These are phyloP conservation scores for Sambucus nigra DNA, from an alignment of 129 eudicot genomes.

Conservation along the genomic window DNA sequence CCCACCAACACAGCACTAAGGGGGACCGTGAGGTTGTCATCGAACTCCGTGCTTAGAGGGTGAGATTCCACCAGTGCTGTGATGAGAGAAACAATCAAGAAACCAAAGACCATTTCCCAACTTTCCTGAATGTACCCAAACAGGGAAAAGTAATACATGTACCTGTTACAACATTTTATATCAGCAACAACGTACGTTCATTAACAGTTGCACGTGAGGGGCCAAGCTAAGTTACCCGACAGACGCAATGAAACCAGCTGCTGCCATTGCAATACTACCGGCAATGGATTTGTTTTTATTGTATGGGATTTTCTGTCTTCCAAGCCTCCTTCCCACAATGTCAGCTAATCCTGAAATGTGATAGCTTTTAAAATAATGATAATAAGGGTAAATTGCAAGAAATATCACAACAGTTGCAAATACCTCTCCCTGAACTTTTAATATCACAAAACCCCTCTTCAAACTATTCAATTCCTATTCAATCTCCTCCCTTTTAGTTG, in stretches of 20 bases:
- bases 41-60: constrained; percentile 70
- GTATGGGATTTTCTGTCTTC: constrained; percentile 65
- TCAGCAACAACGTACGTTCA: background rate
- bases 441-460: too few relatives aligned
- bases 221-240: constrained; percentile 41
- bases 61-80: constrained; percentile 78
- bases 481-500: too few relatives aligned
- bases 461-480: too few relatives aligned
- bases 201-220: background rate
- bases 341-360: constrained; percentile 66
- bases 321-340: constrained; percentile 73
- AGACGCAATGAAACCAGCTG: constrained; percentile 76
- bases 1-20: constrained; percentile 58
- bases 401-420: too few relatives aligned
- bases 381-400: too few relatives aligned
- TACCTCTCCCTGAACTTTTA: too few relatives aligned
- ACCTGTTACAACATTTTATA: constrained; percentile 31
- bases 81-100: constrained; percentile 51
- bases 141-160: constrained; percentile 62
- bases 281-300: constrained; percentile 60
- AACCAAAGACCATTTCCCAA: constrained; percentile 39
- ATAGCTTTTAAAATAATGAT: too few relatives aligned
- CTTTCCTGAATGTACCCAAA: constrained; percentile 71
- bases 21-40: constrained; percentile 85
- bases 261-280: constrained; percentile 68